Percentiles rank a stretch among this genome's conserved stretches.
These are phyloP conservation scores for Cryptococcus depauperatus DNA, from an alignment of 1,284 basidiomycete species.

Conservation along the genomic window DNA sequence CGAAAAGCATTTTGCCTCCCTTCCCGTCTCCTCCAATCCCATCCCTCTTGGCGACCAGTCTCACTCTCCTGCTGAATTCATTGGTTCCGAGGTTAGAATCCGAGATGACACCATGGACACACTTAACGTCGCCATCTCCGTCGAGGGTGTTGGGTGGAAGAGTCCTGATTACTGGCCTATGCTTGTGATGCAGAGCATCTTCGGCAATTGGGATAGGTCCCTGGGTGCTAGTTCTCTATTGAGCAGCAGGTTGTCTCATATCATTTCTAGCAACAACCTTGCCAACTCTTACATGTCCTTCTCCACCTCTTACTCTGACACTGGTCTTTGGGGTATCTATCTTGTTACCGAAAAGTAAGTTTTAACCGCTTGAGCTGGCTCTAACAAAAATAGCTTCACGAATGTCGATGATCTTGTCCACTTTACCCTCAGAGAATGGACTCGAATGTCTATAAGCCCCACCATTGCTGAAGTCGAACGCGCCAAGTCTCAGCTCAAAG, in stretches of 20 bases:
- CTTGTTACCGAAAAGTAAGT: constrained; percentile 78
- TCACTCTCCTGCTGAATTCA: constrained; percentile 70
- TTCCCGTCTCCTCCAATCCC: constrained; percentile 81
- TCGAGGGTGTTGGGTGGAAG: constrained; percentile 96
- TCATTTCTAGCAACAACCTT: constrained; percentile 87
- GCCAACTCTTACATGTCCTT: constrained; percentile 99
- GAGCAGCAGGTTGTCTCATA: constrained; percentile 84
- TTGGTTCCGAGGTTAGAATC: constrained; percentile 92
- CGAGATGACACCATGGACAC: constrained; percentile 87
- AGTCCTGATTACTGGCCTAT: constrained; percentile 99
- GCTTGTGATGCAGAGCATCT: constrained; percentile 96
- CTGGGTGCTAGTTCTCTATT: constrained; percentile 84
- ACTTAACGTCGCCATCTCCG: constrained; percentile 89
- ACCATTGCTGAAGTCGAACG: constrained; percentile 84
- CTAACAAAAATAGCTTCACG: constrained; percentile 46
- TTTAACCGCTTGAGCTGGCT: not conserved
- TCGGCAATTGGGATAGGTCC: constrained; percentile 99
- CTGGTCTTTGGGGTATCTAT: constrained; percentile 99
- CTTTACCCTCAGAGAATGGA: constrained; percentile 95
- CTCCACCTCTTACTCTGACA: constrained; percentile 99
- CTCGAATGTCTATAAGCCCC: constrained; percentile 84
- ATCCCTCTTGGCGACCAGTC: constrained; percentile 72
- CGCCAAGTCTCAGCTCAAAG: constrained; percentile 96
- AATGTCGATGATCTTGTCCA: constrained; percentile 92
- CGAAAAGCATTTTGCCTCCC: constrained; percentile 81